Evolutionary conservation across 495 filamentous ascomycete genomes (phyloP).

Genomic region (Lepraria neglecta): DNA sequence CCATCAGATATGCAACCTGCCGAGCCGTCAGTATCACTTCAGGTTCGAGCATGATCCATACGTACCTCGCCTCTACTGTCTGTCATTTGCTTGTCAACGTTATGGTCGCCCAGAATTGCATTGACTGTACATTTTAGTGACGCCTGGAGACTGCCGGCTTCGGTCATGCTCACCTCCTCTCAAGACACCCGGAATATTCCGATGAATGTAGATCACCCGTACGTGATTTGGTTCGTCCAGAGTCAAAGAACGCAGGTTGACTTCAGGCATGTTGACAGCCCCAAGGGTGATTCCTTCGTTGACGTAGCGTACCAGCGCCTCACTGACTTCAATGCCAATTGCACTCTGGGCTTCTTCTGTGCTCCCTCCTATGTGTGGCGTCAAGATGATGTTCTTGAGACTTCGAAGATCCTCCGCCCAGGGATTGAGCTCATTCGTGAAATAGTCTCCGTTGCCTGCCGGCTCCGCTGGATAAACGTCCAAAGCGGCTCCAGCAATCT

Average conservation of each 20-base stretch:
- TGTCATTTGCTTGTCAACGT: constrained; percentile 97
- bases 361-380: constrained; percentile 93
- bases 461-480: constrained; percentile 97
- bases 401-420: constrained; percentile 83
- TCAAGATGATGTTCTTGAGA: constrained; percentile 88
- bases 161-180: constrained; percentile 52
- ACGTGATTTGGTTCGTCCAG: constrained; percentile 82
- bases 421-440: constrained; percentile 72
- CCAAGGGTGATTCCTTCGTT: constrained; percentile 84
- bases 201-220: constrained; percentile 91
- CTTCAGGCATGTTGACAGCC: constrained; percentile 94
- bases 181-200: constrained; percentile 90
- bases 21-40: constrained; percentile 7
- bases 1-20: constrained; percentile 91
- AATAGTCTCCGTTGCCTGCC: constrained; percentile 89
- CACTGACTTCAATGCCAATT: constrained; percentile 87
- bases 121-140: constrained; percentile 56
- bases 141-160: not conserved
- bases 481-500: constrained; percentile 87
- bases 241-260: constrained; percentile 77
- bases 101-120: constrained; percentile 86
- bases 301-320: constrained; percentile 84
- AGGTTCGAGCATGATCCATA: constrained; percentile 23
- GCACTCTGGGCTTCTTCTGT: constrained; percentile 97
- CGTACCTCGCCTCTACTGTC: constrained; percentile 85